These are phyloP conservation scores for Podospora didyma DNA, from an alignment of 495 filamentous ascomycete genomes.

Conservation along the genomic window DNA sequence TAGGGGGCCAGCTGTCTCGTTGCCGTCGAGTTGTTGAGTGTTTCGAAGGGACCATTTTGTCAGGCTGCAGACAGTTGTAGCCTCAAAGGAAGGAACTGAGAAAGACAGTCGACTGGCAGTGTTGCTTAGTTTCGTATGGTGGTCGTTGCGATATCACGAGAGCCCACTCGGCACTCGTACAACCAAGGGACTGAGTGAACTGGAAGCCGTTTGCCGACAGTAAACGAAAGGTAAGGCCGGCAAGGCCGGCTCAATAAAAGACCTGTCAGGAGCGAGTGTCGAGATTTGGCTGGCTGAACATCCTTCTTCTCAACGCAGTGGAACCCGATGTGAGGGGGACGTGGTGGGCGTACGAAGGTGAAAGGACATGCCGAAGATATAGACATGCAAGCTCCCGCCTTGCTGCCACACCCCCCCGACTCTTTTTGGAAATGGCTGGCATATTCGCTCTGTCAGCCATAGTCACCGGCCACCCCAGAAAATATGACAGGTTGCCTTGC, in stretches of 20 bases:
- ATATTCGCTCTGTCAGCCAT: conserved; percentile 7
- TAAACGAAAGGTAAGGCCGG: conserved; percentile 20
- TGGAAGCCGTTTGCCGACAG: conserved; percentile 4
- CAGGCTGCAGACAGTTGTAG: not conserved
- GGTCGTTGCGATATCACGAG: not conserved
- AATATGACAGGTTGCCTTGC: conserved; percentile 18
- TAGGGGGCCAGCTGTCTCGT: conserved; percentile 28
- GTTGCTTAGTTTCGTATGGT: not conserved
- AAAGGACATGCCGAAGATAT: conserved; percentile 1
- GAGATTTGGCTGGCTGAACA: no score
- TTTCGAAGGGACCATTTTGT: conserved; percentile 5
- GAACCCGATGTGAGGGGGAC: conserved; percentile 9
- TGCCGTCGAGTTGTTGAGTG: not conserved
- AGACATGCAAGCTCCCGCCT: not conserved
- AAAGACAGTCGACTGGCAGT: not conserved
- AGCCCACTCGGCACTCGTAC: not conserved
- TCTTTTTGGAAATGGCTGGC: conserved; percentile 7
- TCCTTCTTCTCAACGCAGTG: conserved; percentile 1
- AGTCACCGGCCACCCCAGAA: conserved; percentile 21
- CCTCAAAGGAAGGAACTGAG: not conserved
- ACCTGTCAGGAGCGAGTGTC: conserved; percentile 19
- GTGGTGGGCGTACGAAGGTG: not conserved
- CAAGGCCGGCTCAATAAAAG: conserved; percentile 28
- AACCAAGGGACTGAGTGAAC: not conserved
- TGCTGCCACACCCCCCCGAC: conserved; percentile 1